Evolutionary conservation across 208 protist genomes (phyloP).

Genomic region (Trypanosoma caninum): DNA sequence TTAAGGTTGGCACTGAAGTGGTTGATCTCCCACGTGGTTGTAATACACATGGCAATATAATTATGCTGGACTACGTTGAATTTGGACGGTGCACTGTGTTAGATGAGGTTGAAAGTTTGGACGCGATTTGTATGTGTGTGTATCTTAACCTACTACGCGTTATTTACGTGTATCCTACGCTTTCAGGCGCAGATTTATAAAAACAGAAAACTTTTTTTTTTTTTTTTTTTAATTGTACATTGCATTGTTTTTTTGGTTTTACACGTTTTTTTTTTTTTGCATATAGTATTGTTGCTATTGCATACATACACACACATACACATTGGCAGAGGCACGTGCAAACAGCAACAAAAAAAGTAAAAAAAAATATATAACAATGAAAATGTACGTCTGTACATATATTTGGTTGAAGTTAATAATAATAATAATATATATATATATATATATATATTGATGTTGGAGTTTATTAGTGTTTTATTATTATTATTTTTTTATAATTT

Average conservation of each 20-base stretch:
- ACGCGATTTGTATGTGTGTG: constrained; percentile 36
- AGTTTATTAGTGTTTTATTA: constrained; percentile 9
- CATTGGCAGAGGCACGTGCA: too few relatives aligned
- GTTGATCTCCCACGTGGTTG: not conserved
- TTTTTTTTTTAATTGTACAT: not conserved
- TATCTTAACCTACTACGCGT: constrained; percentile 32
- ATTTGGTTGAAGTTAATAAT: too few relatives aligned
- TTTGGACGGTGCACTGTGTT: constrained; percentile 10
- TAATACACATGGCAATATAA: constrained; percentile 41
- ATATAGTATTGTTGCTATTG: too few relatives aligned
- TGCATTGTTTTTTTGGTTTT: too few relatives aligned
- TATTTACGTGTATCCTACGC: not conserved
- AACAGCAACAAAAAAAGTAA: too few relatives aligned
- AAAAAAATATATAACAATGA: too few relatives aligned
- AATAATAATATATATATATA: too few relatives aligned
- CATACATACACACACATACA: too few relatives aligned
- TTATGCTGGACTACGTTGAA: constrained; percentile 43
- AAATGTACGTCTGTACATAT: too few relatives aligned
- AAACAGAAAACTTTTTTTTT: not conserved
- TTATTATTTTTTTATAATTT: constrained; percentile 7
- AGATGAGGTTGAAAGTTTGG: constrained; percentile 4
- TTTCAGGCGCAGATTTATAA: not conserved
- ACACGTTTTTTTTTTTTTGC: too few relatives aligned
- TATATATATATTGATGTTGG: not conserved
- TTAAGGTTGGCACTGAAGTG: not conserved